Percentiles rank a stretch among this genome's conserved stretches.
These are phyloP conservation scores for Zygoascus ofunaensis DNA, from an alignment of 805 yeast species.

Conservation along the genomic window DNA sequence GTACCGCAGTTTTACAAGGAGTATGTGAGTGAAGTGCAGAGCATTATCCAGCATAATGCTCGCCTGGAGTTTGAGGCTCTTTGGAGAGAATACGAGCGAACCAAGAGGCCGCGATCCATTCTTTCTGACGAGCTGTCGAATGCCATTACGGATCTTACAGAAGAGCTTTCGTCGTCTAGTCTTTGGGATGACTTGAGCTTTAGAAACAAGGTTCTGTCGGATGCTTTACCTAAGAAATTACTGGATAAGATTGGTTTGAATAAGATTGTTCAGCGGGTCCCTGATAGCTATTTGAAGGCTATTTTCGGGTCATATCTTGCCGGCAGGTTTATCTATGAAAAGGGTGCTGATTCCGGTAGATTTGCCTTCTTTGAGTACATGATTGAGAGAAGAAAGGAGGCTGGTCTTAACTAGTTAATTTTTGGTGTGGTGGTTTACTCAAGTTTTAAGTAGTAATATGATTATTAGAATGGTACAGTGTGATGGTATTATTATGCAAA, in stretches of 20 bases:
- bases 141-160: conserved; percentile 77
- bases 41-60: conserved; percentile 68
- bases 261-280: conserved; percentile 64
- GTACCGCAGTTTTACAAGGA: conserved; percentile 67
- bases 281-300: conserved; percentile 79
- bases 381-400: conserved; percentile 23
- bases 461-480: no score
- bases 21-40: conserved; percentile 82
- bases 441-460: no score
- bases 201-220: conserved; percentile 65
- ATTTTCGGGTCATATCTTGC: conserved; percentile 81
- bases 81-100: conserved; percentile 63
- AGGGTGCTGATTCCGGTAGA: conserved; percentile 72
- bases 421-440: no score
- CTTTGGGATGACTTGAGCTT: conserved; percentile 77
- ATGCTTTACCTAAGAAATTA: conserved; percentile 70
- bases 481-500: no score
- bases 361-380: conserved; percentile 39
- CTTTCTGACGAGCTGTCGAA: conserved; percentile 76
- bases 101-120: conserved; percentile 50
- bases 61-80: conserved; percentile 74
- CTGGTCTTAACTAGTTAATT: no score
- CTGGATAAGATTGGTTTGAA: conserved; percentile 54
- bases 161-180: conserved; percentile 70
- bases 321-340: conserved; percentile 71